Percentiles rank a stretch among this genome's conserved stretches.
Evolutionary conservation across 2,329 filamentous ascomycete species (phyloP).

Genomic region (Pseudocercospora cruenta): DNA sequence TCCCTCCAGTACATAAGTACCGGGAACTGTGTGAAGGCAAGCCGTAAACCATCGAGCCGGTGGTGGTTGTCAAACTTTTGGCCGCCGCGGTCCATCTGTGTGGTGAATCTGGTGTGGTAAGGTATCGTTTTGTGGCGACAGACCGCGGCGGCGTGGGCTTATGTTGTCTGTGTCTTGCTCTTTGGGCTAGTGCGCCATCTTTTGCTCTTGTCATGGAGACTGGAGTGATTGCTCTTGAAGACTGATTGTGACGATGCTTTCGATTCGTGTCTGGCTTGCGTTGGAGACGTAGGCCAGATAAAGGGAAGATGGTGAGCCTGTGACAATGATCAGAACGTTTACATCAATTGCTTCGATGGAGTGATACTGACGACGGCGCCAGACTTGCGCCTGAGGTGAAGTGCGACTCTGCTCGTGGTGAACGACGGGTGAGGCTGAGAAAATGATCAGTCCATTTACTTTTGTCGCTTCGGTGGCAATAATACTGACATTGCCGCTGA

Average conservation of each 20-base stretch:
- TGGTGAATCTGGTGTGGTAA: neutral
- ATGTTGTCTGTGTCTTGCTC: neutral
- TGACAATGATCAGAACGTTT: too few species aligned
- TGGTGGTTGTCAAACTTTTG: neutral
- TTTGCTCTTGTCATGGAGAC: neutral
- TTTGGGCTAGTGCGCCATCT: neutral
- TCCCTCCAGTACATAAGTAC: constrained; percentile 3
- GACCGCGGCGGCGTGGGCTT: neutral
- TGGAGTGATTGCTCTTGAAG: neutral
- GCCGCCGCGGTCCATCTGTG: neutral
- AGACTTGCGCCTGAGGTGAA: too few species aligned
- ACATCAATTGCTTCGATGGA: too few species aligned
- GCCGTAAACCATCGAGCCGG: neutral
- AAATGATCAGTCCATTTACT: too few species aligned
- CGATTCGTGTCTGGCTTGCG: neutral
- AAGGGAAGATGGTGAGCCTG: too few species aligned
- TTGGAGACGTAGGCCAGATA: too few species aligned
- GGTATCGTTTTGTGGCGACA: neutral
- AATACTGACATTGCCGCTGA: neutral
- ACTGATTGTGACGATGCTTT: neutral
- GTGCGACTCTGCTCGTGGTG: too few species aligned
- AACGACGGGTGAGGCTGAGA: too few species aligned
- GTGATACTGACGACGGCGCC: too few species aligned
- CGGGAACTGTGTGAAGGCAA: neutral
- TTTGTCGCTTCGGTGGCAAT: too few species aligned